Evolutionary conservation across 2,329 filamentous ascomycete genomes (phyloP), one percentile per base, ranked within the genome.

Genomic region (Alternaria sp.): DNA sequence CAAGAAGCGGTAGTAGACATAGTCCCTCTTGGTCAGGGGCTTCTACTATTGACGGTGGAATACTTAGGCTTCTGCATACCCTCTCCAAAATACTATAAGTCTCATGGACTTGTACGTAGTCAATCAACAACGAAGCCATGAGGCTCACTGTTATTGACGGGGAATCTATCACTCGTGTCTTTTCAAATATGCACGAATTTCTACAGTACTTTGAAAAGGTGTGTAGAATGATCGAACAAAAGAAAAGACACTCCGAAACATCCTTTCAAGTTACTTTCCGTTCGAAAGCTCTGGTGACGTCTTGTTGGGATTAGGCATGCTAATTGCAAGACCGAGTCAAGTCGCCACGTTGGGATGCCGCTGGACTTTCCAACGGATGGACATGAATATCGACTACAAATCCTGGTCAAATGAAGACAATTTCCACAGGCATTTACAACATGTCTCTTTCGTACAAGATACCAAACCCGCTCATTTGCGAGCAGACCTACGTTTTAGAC

Each of bases 1-100:
- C 3, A 78, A 74, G 62, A 71, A 65, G 64, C 55, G 53, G 45
- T 65, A 65, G 43, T 60, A 16, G 50, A 27, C 7, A n/a, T n/a
- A 16, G 16, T n/a, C 16, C 9, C 8, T 14, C 12, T 14, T 36
- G 32, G 32, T 36, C 32, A 16, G 12, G 32, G 32, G 32, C 32
- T 36, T 36, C 12, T 36, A 12, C 14, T 36, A 14, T 16, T 36
- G 14, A 36, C 16, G 5, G 32, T 36, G 32, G 32, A 36, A 16
- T 16, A 16, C 32, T 12, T 16, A 12, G 32, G 14, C 32, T 36
- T 36, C 5, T 16, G 4, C 5, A 36, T 36, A 36, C 12, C 32
- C 32, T 36, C 14, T 36, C 12, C 32, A 14, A 36, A 36, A 12
- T 14, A 36, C 12, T 16, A 36, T 12, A 16, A 36, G 32, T 36